phyloP scores from a whole-genome alignment of 2,329 filamentous ascomycete genomes.

The Cercospora zeina region DNA sequence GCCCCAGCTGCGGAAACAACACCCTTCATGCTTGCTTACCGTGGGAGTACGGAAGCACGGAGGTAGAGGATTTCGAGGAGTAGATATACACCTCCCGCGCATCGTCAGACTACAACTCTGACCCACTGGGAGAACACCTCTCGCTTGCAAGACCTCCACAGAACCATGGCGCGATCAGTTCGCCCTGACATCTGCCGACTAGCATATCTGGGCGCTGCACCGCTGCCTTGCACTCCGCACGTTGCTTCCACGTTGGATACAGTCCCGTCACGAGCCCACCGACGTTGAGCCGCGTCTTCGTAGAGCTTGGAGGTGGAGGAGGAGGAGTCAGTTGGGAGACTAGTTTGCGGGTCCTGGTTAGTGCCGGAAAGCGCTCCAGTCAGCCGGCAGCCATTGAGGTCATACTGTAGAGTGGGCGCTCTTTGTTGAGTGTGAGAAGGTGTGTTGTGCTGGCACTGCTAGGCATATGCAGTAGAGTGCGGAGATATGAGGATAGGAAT shows the following conservation, averaged over 20 bases:
- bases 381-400: background rate
- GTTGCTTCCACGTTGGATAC: background rate
- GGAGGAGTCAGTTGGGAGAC: background rate
- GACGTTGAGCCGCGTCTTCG: background rate
- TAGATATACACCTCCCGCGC: constrained; percentile 4
- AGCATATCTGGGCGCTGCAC: background rate
- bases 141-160: background rate
- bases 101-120: background rate
- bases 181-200: background rate
- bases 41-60: background rate
- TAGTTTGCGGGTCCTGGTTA: constrained; percentile 1
- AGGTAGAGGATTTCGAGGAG: background rate
- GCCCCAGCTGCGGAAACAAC: constrained; percentile 19
- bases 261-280: background rate
- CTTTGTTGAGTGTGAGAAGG: background rate
- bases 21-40: constrained; percentile 22
- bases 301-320: background rate
- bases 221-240: background rate
- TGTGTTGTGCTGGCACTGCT: too few relatives aligned
- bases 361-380: background rate
- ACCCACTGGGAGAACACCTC: background rate
- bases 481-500: too few relatives aligned
- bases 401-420: background rate
- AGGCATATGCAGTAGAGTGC: too few relatives aligned
- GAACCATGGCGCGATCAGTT: background rate